These are phyloP conservation scores for Aspergillus ustus DNA, from an alignment of 2,329 filamentous ascomycete genomes.

Conservation along the genomic window DNA sequence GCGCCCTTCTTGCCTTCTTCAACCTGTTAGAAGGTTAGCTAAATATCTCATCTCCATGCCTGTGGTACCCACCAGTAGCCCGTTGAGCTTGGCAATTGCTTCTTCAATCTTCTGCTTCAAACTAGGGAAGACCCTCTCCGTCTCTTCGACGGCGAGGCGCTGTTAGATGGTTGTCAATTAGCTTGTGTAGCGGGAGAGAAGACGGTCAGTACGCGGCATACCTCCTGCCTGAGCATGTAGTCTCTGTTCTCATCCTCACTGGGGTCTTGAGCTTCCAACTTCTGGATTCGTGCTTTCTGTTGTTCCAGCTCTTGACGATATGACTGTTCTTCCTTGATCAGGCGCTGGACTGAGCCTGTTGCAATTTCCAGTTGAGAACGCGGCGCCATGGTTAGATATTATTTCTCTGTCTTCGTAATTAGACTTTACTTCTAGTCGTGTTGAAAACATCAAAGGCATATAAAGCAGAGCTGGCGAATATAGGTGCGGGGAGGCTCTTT, in stretches of 20 bases:
- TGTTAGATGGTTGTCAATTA: slow-evolving; percentile 43
- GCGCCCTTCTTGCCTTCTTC: slow-evolving; percentile 47
- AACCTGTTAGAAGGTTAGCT: slow-evolving; percentile 27
- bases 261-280: slow-evolving; percentile 67
- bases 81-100: slow-evolving; percentile 74
- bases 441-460: neutral
- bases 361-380: slow-evolving; percentile 82
- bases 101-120: slow-evolving; percentile 73
- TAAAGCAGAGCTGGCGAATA: neutral
- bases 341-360: slow-evolving; percentile 76
- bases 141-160: slow-evolving; percentile 84
- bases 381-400: slow-evolving; percentile 67
- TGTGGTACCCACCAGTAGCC: slow-evolving; percentile 68
- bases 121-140: slow-evolving; percentile 77
- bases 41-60: neutral
- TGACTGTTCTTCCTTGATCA: slow-evolving; percentile 88
- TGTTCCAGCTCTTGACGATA: slow-evolving; percentile 84
- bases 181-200: neutral
- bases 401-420: neutral
- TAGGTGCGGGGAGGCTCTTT: neutral
- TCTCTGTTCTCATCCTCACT: slow-evolving; percentile 79
- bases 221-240: slow-evolving; percentile 85
- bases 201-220: slow-evolving; percentile 45
- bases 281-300: slow-evolving; percentile 73
- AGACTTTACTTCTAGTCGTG: neutral